phyloP scores from a whole-genome alignment of 768 basidiomycete genomes.

The Vararia minispora region DNA sequence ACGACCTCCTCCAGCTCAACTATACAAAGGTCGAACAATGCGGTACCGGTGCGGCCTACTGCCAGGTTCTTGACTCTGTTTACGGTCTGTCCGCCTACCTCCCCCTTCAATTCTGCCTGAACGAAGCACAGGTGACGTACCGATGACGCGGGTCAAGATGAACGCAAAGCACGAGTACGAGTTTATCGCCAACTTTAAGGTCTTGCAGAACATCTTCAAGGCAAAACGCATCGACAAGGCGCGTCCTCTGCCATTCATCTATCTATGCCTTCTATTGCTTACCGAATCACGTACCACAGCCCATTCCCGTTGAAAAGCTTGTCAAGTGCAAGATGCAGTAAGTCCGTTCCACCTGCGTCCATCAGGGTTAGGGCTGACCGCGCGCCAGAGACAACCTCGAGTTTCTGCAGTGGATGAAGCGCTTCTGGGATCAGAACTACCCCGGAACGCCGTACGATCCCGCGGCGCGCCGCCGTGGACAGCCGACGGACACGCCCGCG shows the following conservation, averaged over 20 bases:
- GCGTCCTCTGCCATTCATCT: conserved; percentile 15
- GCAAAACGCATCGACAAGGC: conserved; percentile 91
- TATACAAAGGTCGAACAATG: conserved; percentile 92
- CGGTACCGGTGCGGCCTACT: conserved; percentile 86
- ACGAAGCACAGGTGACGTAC: conserved; percentile 58
- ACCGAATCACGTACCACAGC: conserved; percentile 33
- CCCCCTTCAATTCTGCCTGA: background rate
- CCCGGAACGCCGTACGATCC: conserved; percentile 84
- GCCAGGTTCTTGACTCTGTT: conserved; percentile 91
- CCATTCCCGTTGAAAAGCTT: conserved; percentile 89
- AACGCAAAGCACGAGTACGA: conserved; percentile 95
- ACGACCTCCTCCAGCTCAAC: conserved; percentile 83
- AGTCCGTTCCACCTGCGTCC: conserved; percentile 23
- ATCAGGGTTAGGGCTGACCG: conserved; percentile 2
- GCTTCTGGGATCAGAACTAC: conserved; percentile 91
- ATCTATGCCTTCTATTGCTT: background rate
- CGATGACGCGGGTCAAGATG: conserved; percentile 91
- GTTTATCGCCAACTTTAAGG: conserved; percentile 89
- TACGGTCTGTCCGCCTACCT: conserved; percentile 47
- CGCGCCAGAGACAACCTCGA: conserved; percentile 84
- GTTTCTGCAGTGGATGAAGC: conserved; percentile 95
- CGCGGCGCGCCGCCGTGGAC: conserved; percentile 69
- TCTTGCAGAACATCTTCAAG: conserved; percentile 90
- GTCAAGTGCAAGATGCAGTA: conserved; percentile 99
- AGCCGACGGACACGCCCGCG: conserved; percentile 63